phyloP scores from a whole-genome alignment of 2,329 filamentous ascomycete species.

The Orbilia oligospora region DNA sequence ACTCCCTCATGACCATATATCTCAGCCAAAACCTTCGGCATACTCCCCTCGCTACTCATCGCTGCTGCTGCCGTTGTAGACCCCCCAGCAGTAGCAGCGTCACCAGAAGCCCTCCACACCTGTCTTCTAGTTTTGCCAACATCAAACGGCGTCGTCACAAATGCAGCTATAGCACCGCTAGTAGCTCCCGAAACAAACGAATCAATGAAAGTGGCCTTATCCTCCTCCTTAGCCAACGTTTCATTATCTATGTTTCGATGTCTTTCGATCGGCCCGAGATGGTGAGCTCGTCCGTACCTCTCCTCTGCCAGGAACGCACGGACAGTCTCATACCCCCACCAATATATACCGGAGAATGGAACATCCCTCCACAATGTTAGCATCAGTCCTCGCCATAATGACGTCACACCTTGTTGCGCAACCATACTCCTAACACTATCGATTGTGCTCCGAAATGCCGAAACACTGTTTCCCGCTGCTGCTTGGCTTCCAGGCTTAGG shows the following conservation, averaged over 20 bases:
- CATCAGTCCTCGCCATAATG: constrained; percentile 90
- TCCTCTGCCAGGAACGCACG: constrained; percentile 69
- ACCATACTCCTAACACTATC: constrained; percentile 85
- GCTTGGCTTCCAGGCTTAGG: constrained; percentile 63
- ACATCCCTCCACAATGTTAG: constrained; percentile 97
- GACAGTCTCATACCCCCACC: constrained; percentile 95
- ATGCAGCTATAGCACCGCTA: constrained; percentile 86
- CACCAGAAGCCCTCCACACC: constrained; percentile 74
- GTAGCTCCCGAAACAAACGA: constrained; percentile 88
- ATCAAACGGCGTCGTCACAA: constrained; percentile 94
- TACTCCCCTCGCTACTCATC: constrained; percentile 79
- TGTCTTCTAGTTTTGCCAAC: constrained; percentile 97
- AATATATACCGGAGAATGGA: constrained; percentile 96
- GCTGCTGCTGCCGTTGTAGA: constrained; percentile 66
- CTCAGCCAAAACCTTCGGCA: constrained; percentile 87
- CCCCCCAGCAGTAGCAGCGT: constrained; percentile 65
- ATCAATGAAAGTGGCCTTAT: constrained; percentile 79
- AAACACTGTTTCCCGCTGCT: constrained; percentile 68
- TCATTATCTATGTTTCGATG: constrained; percentile 74
- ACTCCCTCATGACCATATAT: constrained; percentile 90
- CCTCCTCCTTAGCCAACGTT: constrained; percentile 57
- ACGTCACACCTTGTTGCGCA: constrained; percentile 79
- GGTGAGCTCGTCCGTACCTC: constrained; percentile 52
- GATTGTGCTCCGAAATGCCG: constrained; percentile 84
- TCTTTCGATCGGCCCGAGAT: constrained; percentile 71